Evolutionary conservation across 768 basidiomycete species (phyloP), one percentile per base, ranked within the genome.

Genomic region (Tylopilus rubrobrunneus): DNA sequence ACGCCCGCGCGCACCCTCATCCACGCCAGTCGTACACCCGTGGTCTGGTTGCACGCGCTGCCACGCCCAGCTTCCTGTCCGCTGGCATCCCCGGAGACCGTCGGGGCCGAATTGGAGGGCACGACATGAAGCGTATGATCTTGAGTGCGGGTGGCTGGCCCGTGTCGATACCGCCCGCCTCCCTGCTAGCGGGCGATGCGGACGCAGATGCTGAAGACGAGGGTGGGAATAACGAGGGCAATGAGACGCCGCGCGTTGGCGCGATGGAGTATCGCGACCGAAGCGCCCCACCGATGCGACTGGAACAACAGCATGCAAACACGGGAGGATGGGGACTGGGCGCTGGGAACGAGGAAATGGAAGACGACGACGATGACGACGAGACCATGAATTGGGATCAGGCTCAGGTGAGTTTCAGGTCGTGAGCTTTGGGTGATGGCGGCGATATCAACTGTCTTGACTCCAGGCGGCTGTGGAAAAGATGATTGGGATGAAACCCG

Each of bases 301-400:
- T 65, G 74, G 79, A 56, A 11, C 53, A 55, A 39, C 70, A 62
- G 8, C 68, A 61, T 37, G 78, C 76, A 15, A 83, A 80, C 56
- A 74, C 78, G n/a, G 85, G 86, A 12, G 87, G 87, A 14, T 90
- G 87, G 87, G 88, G 86, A 3, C 71, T 89, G 2, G 88, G 85
- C 7, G 78, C 73, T 6, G 81, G 82, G 27, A 75, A 81, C 55
- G 80, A 81, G 50, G 82, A 81, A 47, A 80, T 69, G 21, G 81
- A 80, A 19, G 84, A 79, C 3, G 85, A 85, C 6, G 85, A 86
- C 34, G 84, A 86, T 7, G 85, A 86, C 19, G 84, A 83, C 23
- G 84, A 83, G 47, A 65, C 73, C 10, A 65, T 82, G 61, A 83
- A 86, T 55, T 86, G 83, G 84, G 86, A 86, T 60, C 80, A 87